Evolutionary conservation across 2,329 filamentous ascomycete species (phyloP), one percentile per base, ranked within the genome.

Genomic region (Lasiodiplodia theobromae): DNA sequence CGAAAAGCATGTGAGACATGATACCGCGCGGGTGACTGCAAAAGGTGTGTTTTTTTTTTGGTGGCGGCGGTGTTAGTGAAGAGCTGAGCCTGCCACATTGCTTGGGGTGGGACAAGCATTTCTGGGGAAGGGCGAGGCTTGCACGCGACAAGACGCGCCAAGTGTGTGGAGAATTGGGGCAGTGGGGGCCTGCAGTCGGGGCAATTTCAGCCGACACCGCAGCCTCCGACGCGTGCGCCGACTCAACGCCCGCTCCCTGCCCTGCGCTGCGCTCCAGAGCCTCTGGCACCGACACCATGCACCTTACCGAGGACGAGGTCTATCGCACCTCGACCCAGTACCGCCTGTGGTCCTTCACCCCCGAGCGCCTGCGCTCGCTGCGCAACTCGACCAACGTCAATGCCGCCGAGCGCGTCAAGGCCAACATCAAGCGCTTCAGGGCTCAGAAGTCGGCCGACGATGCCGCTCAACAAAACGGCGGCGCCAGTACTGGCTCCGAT

Each of bases 281-380:
- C 53, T 44, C 49, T 51, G 10, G 40, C 66, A 16, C 56, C 56
- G 44, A 28, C 51, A 23, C 67, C 67, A 80, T 80, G 78, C 77
- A 76, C 71, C 73, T 96, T 88, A 92, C 89, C 70, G 96, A 99
- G 86, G 96, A 99, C 81, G 92, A 93, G 73, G 86, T 94, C 67
- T 99, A 98, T 82, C 90, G 93, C 38, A 88, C 92, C 64, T 97
- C 95, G 0, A 95, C 93, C 57, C 96, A 99, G 80, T 98, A 89
- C 78, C 89, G 92, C 53, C 86, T 96, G 69, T 99, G 96, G 96
- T 97, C 94, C 12, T 98, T 95, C 81, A 93, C 93, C 0, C 88
- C 90, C 2, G 81, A 88, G 3, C 88, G 90, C 49, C 87, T 99
- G 4, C 85, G 86, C 60, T 86, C 89, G 2, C 86, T 95, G 28